Percentiles rank a stretch among this genome's conserved stretches.
Conservation (phyloP, 2,329 filamentous ascomycete species). For the Aspergillus clavatus region DNA sequence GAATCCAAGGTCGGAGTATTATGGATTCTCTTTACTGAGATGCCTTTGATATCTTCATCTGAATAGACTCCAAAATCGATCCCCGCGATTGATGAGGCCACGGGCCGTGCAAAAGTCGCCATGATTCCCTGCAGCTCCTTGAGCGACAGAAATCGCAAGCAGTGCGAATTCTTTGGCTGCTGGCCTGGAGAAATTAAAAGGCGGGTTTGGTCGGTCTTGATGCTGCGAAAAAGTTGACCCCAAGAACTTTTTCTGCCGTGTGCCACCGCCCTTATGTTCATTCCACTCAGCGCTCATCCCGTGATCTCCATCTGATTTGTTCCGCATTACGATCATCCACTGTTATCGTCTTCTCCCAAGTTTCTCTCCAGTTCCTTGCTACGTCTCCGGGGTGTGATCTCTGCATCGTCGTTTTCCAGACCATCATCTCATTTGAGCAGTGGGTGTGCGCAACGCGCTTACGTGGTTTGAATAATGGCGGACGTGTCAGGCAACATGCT, state of each 20-base stretch:
- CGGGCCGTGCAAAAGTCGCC: slow-evolving; percentile 60
- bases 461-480: slow-evolving; percentile 33
- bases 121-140: slow-evolving; percentile 36
- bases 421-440: slow-evolving; percentile 3
- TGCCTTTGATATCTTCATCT: slow-evolving; percentile 72
- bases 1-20: slow-evolving; percentile 93
- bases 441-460: slow-evolving; percentile 10
- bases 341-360: neutral
- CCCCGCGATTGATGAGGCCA: slow-evolving; percentile 75
- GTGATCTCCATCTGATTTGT: slow-evolving; percentile 9
- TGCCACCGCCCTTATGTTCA: slow-evolving; percentile 26
- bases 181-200: slow-evolving; percentile 19
- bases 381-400: neutral
- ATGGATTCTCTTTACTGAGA: slow-evolving; percentile 91
- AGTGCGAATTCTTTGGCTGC: slow-evolving; percentile 18
- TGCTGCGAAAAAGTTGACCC: slow-evolving; percentile 31
- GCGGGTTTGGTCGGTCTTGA: slow-evolving; percentile 26
- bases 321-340: neutral
- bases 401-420: neutral
- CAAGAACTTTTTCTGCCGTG: slow-evolving; percentile 37
- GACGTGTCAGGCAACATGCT: slow-evolving; percentile 41
- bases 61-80: slow-evolving; percentile 88
- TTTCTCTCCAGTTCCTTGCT: neutral
- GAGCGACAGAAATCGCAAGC: slow-evolving; percentile 33
- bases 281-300: slow-evolving; percentile 13